These are phyloP conservation scores for Morella rubra DNA, from an alignment of 306 rosid genomes.

Conservation along the genomic window DNA sequence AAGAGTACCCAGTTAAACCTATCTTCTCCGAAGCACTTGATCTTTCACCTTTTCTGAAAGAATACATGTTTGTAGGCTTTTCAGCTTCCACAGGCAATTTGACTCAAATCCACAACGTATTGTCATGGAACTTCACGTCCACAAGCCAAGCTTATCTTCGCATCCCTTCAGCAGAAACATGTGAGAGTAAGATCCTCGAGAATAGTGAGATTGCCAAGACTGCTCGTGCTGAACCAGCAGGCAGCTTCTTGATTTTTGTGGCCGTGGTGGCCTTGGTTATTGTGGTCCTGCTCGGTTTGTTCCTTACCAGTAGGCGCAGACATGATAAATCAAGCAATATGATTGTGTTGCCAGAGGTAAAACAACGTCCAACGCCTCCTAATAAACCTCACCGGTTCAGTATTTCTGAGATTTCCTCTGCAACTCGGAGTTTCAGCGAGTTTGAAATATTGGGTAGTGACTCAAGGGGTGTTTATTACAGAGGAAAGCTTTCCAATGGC, in stretches of 20 bases:
- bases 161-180: conserved; percentile 55
- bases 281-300: conserved; percentile 38
- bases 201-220: conserved; percentile 3
- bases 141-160: conserved; percentile 65
- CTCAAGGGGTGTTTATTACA: conserved; percentile 50
- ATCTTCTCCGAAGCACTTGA: conserved; percentile 49
- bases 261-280: conserved; percentile 45
- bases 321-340: conserved; percentile 23
- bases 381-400: conserved; percentile 60
- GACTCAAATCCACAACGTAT: conserved; percentile 66
- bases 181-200: conserved; percentile 53
- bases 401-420: conserved; percentile 45
- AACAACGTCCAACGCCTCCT: conserved; percentile 63
- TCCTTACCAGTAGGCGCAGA: conserved; percentile 38
- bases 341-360: conserved; percentile 36
- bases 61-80: conserved; percentile 85
- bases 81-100: conserved; percentile 78
- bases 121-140: conserved; percentile 72
- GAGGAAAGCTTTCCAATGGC: conserved; percentile 65
- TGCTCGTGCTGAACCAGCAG: conserved; percentile 31
- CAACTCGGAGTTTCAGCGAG: conserved; percentile 55
- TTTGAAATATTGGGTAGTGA: conserved; percentile 59
- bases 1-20: conserved; percentile 43
- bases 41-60: conserved; percentile 48
- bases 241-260: conserved; percentile 53